Base-by-base conservation (phyloP, 1,284 basidiomycete species). In the Taiwanofungus camphoratus region DNA sequence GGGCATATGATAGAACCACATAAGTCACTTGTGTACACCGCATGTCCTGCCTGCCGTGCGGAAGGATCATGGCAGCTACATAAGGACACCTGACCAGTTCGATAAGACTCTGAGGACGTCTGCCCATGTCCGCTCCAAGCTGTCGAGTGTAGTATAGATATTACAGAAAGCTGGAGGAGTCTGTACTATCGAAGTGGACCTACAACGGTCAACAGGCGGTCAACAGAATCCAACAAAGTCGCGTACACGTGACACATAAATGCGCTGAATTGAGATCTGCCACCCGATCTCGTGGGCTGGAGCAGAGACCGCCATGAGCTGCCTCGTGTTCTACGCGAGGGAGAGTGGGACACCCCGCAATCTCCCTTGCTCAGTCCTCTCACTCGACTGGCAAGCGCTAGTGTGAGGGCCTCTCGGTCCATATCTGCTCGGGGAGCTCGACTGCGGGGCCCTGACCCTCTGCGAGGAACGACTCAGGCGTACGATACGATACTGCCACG, bases 371-470 rank as follows among this genome's bases (percentile, higher is more conserved):
- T 42, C 49, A 39, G 48, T 51, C 54, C 50, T 44, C 46, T 44
- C 50, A 44, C 48, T 42, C 42, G 48, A 36, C 49, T 44, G 55
- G 52, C 46, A 36, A 46, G 55, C 54, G 49, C 51, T 49, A 50
- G 44, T 48, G 45, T 36, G 41, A 54, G 58, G 58, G 49, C 58
- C 58, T 57, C 56, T 45, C 53, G 56, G 57, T 56, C 55, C 52
- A 55, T 57, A 59, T 56, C 57, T 58, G 58, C 55, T 52, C 57
- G 41, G 48, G 52, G 54, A 55, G 54, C 51, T 53, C 43, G 54
- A 53, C 50, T 52, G 57, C 50, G 53, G 52, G 52, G 51, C 50
- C 26, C 7, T 27, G 45, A 45, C 41, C 45, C 48, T 46, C 47
- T 47, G 44, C 20, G 38, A 40, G 43, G 43, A 41, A 42, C 43